Evolutionary conservation across 2,329 filamentous ascomycete genomes (phyloP), one percentile per base, ranked within the genome.

Genomic region (Coniochaeta hoffmannii): DNA sequence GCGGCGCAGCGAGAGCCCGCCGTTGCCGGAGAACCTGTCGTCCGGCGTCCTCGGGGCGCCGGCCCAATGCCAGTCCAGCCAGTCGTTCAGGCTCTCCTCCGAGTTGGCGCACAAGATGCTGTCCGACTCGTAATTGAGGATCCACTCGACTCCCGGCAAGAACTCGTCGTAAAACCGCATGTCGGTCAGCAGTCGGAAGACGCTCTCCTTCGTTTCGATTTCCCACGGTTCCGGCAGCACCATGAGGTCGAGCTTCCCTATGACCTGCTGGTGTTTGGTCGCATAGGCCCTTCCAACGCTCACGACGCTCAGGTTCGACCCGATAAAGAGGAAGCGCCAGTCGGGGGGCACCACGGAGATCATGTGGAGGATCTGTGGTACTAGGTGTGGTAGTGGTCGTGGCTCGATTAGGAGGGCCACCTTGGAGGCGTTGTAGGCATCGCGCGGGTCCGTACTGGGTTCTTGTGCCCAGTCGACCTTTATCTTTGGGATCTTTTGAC

Each of bases 61-160:
- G 22, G 77, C 76, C 78, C 79, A 82, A 59, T 75, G 73, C 69
- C 74, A 81, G n/a, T 70, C 64, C 10, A 82, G 66, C 76, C 77
- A 82, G 6, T 80, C 75, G 59, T 82, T 75, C 36, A 82, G 63
- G 58, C 75, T 76, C 36, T 64, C 69, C n/a, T 69, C 68, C 11
- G 77, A 78, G 62, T 81, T 81, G 55, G 78, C 74, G 60, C 79
- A 82, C 49, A 82, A 65, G 49, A 82, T 79, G 61, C 76, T 79
- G 62, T 82, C 79, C n/a, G 73, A 69, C 60, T 82, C 77, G 60
- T 75, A 82, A 61, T 76, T 76, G 54, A 83, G 68, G 26, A 82
- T 65, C 77, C 77, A 81, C 65, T 82, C 78, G 32, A 76, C 76
- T 0, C 68, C 70, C 0, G 76, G 72, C 17, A 81, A 61, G 51